Conservation (phyloP, 768 basidiomycete species). For the Lactarius pseudohatsudake region DNA sequence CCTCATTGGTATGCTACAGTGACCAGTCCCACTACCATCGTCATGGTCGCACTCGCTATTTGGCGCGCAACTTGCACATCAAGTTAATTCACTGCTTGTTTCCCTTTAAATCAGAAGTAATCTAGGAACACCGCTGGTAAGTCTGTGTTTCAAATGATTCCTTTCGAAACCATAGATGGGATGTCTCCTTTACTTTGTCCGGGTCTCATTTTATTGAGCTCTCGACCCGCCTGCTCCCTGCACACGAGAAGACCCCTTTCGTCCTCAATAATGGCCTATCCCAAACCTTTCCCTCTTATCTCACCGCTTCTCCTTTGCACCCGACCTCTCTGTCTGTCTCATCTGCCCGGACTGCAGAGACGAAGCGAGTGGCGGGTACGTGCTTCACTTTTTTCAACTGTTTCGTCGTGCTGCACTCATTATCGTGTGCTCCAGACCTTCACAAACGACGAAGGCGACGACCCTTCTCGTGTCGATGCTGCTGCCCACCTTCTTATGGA, state of each 20-base stretch:
- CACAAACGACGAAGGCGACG: slow-evolving; percentile 99
- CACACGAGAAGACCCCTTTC: slow-evolving; percentile 8
- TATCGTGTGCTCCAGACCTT: slow-evolving; percentile 30
- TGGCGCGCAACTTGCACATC: background rate
- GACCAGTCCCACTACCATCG: background rate
- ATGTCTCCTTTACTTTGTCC: background rate
- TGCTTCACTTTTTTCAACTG: slow-evolving; percentile 31
- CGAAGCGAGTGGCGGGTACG: slow-evolving; percentile 96
- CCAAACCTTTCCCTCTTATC: slow-evolving; percentile 75
- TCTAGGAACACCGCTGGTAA: background rate
- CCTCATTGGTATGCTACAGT: background rate
- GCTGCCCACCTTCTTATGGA: slow-evolving; percentile 91
- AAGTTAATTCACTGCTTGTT: background rate
- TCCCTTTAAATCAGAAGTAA: background rate
- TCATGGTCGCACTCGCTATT: background rate
- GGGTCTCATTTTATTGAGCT: background rate
- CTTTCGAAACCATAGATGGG: background rate
- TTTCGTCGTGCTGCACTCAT: slow-evolving; percentile 27
- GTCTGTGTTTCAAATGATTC: background rate
- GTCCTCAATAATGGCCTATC: slow-evolving; percentile 26
- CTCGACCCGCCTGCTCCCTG: background rate
- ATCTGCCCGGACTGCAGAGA: slow-evolving; percentile 96
- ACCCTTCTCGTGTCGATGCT: slow-evolving; percentile 99
- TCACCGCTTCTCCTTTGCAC: slow-evolving; percentile 60
- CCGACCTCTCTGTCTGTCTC: slow-evolving; percentile 83